Evolutionary conservation across 140 eudicot species (phyloP), one percentile per base, ranked within the genome.

Genomic region (Flaveria floridana): DNA sequence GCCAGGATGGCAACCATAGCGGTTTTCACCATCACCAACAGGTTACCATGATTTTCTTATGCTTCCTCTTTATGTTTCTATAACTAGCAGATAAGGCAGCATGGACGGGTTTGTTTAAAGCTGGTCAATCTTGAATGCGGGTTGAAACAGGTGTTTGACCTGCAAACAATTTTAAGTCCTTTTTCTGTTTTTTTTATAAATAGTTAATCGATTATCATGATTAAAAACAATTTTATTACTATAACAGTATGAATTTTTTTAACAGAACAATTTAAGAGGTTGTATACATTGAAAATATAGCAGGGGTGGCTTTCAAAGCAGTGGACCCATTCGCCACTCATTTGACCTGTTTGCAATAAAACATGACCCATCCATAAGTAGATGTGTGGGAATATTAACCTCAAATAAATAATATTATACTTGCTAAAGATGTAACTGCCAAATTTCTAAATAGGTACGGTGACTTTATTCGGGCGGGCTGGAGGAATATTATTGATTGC

Each of bases 1-100:
- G 98, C 96, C 34, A 81, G 98, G 77, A 88, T 87, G 92, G 95
- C 98, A 37, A 89, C 98, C 78, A 88, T 89, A 61, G 85, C 96
- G 8, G 89, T 92, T 23, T 92, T 92, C 79, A 87, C 96, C 64
- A 89, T 89, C 18, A 91, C 96, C 42, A 92, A 87, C 73, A 82
- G 96, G 83, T 80, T 57, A 79, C 1, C 2, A 65, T 53, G 70
- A 57, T 42, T 78, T 48, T 5, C 66, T 77, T 58, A 8, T 46
- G 52, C 18, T 77, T 20, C 70, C 41, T 71, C 19, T 59, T 61
- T 19, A 74, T n/a, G 21, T 74, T 74, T 10, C 65, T 52, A 71
- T 70, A 61, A 48, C 62, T 8, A 64, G n/a, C 48, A 64, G 48
- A 64, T 64, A 62, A 25, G 65, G 65, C 34, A 57, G 9, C 34